phyloP scores from a whole-genome alignment of 1,284 basidiomycete genomes.

The Neolentinus lepideus region DNA sequence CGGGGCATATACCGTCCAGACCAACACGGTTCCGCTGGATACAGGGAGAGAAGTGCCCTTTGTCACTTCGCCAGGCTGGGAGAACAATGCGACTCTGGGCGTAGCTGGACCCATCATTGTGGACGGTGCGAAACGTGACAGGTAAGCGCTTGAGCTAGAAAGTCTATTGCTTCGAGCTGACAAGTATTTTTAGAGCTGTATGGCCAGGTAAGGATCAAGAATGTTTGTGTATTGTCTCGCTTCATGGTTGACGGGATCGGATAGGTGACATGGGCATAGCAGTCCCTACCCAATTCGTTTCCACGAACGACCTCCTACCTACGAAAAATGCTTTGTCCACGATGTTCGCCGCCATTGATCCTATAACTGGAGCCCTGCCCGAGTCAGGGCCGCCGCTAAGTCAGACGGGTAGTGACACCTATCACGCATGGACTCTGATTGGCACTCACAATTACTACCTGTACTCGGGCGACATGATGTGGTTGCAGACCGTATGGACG shows the following conservation, averaged over 20 bases:
- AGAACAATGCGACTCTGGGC: constrained; percentile 48
- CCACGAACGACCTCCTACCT: constrained; percentile 48
- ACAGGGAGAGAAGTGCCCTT: constrained; percentile 47
- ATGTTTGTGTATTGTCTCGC: background rate
- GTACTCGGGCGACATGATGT: constrained; percentile 39
- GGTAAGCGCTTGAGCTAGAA: constrained; percentile 22
- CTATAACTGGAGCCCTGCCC: constrained; percentile 43
- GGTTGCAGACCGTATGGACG: constrained; percentile 36
- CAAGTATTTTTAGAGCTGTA: constrained; percentile 31
- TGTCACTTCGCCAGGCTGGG: constrained; percentile 38
- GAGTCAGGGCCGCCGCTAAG: constrained; percentile 53
- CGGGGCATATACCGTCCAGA: constrained; percentile 57
- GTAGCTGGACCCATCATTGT: constrained; percentile 56
- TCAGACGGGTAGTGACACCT: constrained; percentile 40
- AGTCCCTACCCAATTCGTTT: constrained; percentile 53
- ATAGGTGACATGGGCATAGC: constrained; percentile 57
- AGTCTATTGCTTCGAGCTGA: background rate
- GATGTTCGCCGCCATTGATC: constrained; percentile 48
- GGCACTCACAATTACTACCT: constrained; percentile 38
- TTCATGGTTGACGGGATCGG: no score
- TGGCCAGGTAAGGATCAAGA: constrained; percentile 38
- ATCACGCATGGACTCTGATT: constrained; percentile 39
- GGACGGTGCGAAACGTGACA: constrained; percentile 54
- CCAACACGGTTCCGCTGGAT: constrained; percentile 44
- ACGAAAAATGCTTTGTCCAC: constrained; percentile 50